These are phyloP conservation scores for Cyberlindnera bimundalis DNA, from an alignment of 805 yeast species.

Conservation along the genomic window DNA sequence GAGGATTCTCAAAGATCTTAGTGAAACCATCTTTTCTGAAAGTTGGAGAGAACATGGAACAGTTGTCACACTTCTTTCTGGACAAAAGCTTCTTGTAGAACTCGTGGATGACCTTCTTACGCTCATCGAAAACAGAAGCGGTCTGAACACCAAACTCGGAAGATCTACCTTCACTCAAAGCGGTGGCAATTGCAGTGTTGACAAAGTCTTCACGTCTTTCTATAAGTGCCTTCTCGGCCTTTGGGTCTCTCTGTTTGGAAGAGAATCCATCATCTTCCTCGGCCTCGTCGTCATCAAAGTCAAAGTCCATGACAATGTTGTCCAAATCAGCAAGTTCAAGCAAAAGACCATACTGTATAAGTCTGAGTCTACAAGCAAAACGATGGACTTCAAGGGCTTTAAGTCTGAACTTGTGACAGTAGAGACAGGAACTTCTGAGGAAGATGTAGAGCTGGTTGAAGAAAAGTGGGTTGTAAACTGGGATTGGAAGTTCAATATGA, in stretches of 20 bases:
- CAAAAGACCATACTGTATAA: constrained; percentile 85
- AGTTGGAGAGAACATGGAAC: constrained; percentile 92
- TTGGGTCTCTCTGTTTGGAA: constrained; percentile 31
- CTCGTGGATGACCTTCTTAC: constrained; percentile 69
- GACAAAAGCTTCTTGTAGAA: constrained; percentile 70
- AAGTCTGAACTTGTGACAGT: constrained; percentile 83
- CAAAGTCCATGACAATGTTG: constrained; percentile 41
- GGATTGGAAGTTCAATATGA: constrained; percentile 93
- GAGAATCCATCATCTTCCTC: constrained; percentile 37
- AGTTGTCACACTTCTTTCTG: constrained; percentile 90
- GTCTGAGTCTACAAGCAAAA: constrained; percentile 69
- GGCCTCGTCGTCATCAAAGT: constrained; percentile 46
- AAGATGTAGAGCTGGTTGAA: constrained; percentile 87
- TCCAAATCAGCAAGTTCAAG: constrained; percentile 76
- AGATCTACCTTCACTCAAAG: constrained; percentile 73
- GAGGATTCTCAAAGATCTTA: constrained; percentile 85
- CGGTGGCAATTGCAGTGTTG: constrained; percentile 62
- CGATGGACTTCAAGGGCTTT: constrained; percentile 67
- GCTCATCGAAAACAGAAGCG: constrained; percentile 82
- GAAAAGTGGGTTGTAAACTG: constrained; percentile 92
- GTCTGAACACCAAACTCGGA: constrained; percentile 67
- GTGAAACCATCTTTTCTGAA: constrained; percentile 94
- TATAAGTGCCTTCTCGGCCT: constrained; percentile 45
- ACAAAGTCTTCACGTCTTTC: constrained; percentile 68
- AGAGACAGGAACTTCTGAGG: constrained; percentile 81